These are phyloP conservation scores for Zelonia costaricensis DNA, from an alignment of 208 protist species.

Conservation along the genomic window DNA sequence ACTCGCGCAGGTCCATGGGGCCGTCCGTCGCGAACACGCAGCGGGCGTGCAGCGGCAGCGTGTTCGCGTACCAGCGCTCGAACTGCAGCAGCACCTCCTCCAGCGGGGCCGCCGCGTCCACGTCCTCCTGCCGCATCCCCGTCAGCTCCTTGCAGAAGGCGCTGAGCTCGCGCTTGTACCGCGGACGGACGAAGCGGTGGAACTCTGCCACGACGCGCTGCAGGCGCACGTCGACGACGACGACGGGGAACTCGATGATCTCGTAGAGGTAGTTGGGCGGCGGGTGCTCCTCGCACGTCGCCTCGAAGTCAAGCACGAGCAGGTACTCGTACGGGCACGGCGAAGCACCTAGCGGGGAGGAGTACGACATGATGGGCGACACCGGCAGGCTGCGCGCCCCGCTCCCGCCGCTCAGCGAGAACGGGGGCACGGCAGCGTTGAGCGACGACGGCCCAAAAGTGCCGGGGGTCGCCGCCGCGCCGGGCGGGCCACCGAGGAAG, in stretches of 20 bases:
- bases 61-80: conserved; percentile 76
- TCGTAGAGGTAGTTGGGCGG: conserved; percentile 86
- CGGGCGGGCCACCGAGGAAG: conserved; percentile 23
- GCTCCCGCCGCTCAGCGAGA: conserved; percentile 18
- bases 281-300: conserved; percentile 84
- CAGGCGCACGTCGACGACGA: conserved; percentile 80
- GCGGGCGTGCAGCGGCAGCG: conserved; percentile 55
- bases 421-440: conserved; percentile 9
- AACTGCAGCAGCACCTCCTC: conserved; percentile 83
- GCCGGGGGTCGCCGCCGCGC: conserved; percentile 34
- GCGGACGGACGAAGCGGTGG: conserved; percentile 89
- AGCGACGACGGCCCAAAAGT: conserved; percentile 24
- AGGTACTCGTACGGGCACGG: conserved; percentile 90
- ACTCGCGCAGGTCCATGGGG: conserved; percentile 76
- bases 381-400: conserved; percentile 39
- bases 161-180: conserved; percentile 74
- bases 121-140: conserved; percentile 91
- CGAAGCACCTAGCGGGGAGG: conserved; percentile 23
- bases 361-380: conserved; percentile 45
- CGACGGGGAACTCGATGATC: conserved; percentile 97
- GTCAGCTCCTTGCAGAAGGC: conserved; percentile 93
- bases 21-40: conserved; percentile 85
- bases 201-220: conserved; percentile 81
- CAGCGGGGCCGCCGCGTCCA: conserved; percentile 73
- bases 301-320: conserved; percentile 92